These are phyloP conservation scores for Thraustotheca clavata DNA, from an alignment of 352 stramenopile species.

Conservation along the genomic window DNA sequence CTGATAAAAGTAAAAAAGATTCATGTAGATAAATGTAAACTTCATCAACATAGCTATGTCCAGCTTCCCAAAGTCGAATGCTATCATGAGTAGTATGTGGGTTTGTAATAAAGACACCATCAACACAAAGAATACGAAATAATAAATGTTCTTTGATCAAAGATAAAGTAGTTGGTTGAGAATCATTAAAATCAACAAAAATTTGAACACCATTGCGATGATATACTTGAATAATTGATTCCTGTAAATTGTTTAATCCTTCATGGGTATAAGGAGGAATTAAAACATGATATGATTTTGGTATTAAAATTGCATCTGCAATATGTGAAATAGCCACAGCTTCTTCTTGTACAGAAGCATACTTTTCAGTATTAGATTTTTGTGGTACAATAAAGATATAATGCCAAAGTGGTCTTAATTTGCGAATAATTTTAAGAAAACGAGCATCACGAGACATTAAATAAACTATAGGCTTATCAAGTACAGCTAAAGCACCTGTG, in stretches of 20 bases:
- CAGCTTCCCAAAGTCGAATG: neutral
- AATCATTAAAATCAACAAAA: slow-evolving; percentile 6
- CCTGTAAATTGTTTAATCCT: too few species aligned
- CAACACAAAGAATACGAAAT: neutral
- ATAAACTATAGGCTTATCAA: too few species aligned
- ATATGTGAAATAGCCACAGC: neutral
- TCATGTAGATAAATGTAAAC: neutral
- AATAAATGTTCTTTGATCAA: neutral
- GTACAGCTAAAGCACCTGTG: too few species aligned
- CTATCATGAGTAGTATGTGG: slow-evolving; percentile 6
- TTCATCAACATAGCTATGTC: slow-evolving; percentile 4
- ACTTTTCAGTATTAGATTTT: neutral
- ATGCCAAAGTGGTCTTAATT: too few species aligned
- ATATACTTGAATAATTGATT: slow-evolving; percentile 1
- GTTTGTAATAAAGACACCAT: slow-evolving; percentile 18
- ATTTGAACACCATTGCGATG: slow-evolving; percentile 1
- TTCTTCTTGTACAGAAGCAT: neutral
- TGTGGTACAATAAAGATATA: too few species aligned
- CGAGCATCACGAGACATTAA: too few species aligned
- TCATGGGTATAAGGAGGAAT: neutral
- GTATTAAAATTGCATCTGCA: slow-evolving; percentile 9
- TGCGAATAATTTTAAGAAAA: too few species aligned
- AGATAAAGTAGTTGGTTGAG: neutral
- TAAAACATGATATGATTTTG: neutral
- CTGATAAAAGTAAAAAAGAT: neutral